Base-by-base conservation (phyloP, 2,329 filamentous ascomycete genomes). In the Penicillium decumbens region DNA sequence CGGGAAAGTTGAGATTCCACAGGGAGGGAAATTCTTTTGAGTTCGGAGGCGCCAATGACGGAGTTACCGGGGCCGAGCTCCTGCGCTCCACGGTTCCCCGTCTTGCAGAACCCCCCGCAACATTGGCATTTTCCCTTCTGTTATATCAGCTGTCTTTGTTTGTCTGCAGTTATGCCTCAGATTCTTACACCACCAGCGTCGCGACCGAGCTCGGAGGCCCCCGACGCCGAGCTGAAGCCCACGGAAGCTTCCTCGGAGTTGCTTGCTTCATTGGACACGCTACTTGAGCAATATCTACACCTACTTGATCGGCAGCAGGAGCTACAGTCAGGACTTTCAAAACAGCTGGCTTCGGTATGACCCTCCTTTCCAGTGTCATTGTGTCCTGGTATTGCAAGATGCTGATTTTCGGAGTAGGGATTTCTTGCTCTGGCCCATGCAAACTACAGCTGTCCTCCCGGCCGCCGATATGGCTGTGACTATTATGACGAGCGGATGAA, bases 401-500 rank as follows among this genome's bases (percentile, higher is more conserved):
- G 49, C 49, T 70, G 60, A 58, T 52, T 56, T 12, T 48, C 51
- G 43, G 46, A 40, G 39, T 61, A 78, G 69, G 75, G 75, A 4
- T 77, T 75, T 53, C 62, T 77, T 33, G 69, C 72, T 32, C 69
- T 78, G 28, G 71, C 75, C 18, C 71, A 76, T 49, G 75, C 75
- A 32, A 77, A 78, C 53, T 75, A 74, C 52, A 70, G 69, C 27
- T 72, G 70, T 51, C 65, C 72, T 2, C 69, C 72, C 13, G 72
- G 72, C 13, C 69, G 73, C 47, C 63, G 71, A 43, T 75, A 74
- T 64, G 75, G 76, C 12, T 65, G 72, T 30, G 75, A 78, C 45
- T 76, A 73, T 54, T 78, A 77, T 50, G 76, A 78, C 61, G 71
- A 73, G 40, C 65, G 76, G 28, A 78, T 77, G 76, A 75, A 77